Percentiles rank a stretch among this genome's conserved stretches.
These are phyloP conservation scores for Coniella lustricola DNA, from an alignment of 2,329 filamentous ascomycete species.

Conservation along the genomic window DNA sequence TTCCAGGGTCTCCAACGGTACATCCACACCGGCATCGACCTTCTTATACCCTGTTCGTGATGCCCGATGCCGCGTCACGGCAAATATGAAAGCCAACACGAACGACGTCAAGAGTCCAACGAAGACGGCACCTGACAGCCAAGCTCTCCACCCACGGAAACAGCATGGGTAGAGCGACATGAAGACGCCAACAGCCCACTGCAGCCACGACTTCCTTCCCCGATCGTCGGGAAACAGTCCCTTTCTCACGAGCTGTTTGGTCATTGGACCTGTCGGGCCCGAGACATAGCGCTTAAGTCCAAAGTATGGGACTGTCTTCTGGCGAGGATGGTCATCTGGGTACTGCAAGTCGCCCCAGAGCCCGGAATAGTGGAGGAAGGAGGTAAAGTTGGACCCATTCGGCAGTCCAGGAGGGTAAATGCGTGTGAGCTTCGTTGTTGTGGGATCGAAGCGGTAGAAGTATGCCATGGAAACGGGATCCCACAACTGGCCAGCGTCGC, in stretches of 20 bases:
- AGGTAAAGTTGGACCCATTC: constrained; percentile 22
- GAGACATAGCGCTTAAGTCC: constrained; percentile 27
- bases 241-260: constrained; percentile 28
- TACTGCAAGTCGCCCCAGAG: constrained; percentile 29
- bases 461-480: constrained; percentile 30
- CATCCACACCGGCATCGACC: neutral
- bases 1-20: constrained; percentile 5
- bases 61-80: neutral
- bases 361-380: constrained; percentile 28
- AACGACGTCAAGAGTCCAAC: constrained; percentile 6
- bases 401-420: constrained; percentile 12
- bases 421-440: constrained; percentile 19
- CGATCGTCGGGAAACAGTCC: constrained; percentile 24
- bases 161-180: constrained; percentile 29
- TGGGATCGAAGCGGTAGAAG: constrained; percentile 27
- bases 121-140: constrained; percentile 21
- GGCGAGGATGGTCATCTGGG: constrained; percentile 26
- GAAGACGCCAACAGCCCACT: constrained; percentile 22
- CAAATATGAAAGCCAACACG: neutral
- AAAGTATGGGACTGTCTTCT: constrained; percentile 24
- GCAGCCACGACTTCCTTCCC: constrained; percentile 21
- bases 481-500: constrained; percentile 27
- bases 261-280: constrained; percentile 26
- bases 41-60: constrained; percentile 15
- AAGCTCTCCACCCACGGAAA: constrained; percentile 27